phyloP scores from a whole-genome alignment of 768 basidiomycete genomes.

The Suillus variegatus region DNA sequence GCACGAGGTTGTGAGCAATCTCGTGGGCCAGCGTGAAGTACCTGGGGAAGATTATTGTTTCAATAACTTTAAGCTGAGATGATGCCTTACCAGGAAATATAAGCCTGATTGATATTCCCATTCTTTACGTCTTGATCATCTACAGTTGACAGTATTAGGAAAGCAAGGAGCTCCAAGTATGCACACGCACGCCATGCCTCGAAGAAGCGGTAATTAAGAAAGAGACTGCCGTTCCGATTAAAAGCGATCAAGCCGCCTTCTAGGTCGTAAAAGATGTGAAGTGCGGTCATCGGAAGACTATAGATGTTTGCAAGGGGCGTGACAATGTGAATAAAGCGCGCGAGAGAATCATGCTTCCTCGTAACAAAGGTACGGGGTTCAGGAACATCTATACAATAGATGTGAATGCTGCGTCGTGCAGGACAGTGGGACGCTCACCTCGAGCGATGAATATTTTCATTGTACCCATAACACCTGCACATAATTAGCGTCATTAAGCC shows the following conservation, averaged over 20 bases:
- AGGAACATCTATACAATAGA: slow-evolving; percentile 52
- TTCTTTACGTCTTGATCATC: slow-evolving; percentile 68
- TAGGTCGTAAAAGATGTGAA: slow-evolving; percentile 88
- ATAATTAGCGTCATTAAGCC: slow-evolving; percentile 9
- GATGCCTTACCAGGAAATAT: slow-evolving; percentile 71
- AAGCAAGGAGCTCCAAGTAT: not conserved
- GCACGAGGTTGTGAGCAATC: slow-evolving; percentile 88
- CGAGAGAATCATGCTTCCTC: slow-evolving; percentile 55
- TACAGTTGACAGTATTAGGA: slow-evolving; percentile 28
- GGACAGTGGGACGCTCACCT: slow-evolving; percentile 41
- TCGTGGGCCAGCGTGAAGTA: slow-evolving; percentile 93
- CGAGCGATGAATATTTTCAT: slow-evolving; percentile 64
- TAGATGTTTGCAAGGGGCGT: slow-evolving; percentile 69
- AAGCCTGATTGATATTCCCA: slow-evolving; percentile 60
- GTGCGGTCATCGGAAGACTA: slow-evolving; percentile 64
- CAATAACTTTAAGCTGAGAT: not conserved
- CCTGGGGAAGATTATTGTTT: slow-evolving; percentile 39
- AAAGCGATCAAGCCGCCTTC: slow-evolving; percentile 88
- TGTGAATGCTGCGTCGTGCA: slow-evolving; percentile 15
- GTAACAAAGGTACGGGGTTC: slow-evolving; percentile 50
- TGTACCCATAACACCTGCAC: slow-evolving; percentile 57
- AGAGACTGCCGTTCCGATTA: slow-evolving; percentile 86
- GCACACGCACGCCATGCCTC: slow-evolving; percentile 80
- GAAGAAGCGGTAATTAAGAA: slow-evolving; percentile 85
- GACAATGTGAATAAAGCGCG: slow-evolving; percentile 74